A percentile compares a stretch with the other conserved stretches of the same genome.
Evolutionary conservation across 345 rosid species (phyloP).

Genomic region (Citrus unshiu): DNA sequence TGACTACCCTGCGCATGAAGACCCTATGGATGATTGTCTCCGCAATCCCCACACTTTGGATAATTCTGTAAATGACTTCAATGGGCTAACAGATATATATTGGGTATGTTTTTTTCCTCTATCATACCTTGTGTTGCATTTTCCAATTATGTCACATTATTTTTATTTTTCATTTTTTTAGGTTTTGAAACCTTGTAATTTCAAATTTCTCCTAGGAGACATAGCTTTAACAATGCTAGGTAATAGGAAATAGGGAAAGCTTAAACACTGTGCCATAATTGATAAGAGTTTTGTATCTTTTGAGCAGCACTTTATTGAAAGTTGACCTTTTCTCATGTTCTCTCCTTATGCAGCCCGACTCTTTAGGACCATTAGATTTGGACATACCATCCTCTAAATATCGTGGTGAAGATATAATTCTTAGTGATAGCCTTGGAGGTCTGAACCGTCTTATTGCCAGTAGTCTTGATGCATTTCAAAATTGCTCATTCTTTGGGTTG

Average conservation of each 20-base stretch:
- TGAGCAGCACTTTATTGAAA: background rate
- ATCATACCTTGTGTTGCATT: background rate
- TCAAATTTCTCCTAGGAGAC: background rate
- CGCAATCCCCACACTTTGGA: constrained; percentile 35
- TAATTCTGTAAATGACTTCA: constrained; percentile 45
- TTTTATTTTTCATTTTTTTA: background rate
- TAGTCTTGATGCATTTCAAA: constrained; percentile 94
- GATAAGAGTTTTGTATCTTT: background rate
- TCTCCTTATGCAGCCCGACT: constrained; percentile 69
- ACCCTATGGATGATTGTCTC: constrained; percentile 41
- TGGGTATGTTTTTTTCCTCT: constrained; percentile 51
- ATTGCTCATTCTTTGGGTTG: constrained; percentile 57
- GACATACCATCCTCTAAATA: constrained; percentile 67
- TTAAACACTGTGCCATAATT: background rate
- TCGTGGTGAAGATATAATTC: constrained; percentile 56
- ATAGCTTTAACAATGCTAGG: background rate
- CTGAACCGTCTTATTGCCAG: constrained; percentile 86
- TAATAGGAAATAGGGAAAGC: background rate
- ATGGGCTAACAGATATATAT: constrained; percentile 63
- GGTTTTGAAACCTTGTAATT: background rate
- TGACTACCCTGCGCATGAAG: constrained; percentile 34
- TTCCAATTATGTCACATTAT: background rate
- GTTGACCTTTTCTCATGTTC: constrained; percentile 12
- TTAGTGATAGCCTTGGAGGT: constrained; percentile 78
- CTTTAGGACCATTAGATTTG: constrained; percentile 78